These are phyloP conservation scores for Alternaria angustiovoidea DNA, from an alignment of 2,329 filamentous ascomycete species.

Conservation along the genomic window DNA sequence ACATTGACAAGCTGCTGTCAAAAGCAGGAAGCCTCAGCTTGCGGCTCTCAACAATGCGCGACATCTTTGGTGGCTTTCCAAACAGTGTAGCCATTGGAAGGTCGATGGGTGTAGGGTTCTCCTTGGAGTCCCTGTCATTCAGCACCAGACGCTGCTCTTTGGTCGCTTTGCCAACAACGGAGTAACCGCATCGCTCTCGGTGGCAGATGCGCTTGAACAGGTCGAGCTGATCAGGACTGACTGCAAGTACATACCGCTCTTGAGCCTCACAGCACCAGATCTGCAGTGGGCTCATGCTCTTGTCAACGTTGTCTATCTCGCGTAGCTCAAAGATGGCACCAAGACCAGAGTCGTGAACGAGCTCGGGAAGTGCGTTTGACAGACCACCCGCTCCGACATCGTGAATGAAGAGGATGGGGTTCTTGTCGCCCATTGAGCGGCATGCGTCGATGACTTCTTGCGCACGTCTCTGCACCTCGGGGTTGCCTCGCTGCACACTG, in stretches of 20 bases:
- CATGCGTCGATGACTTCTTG: slow-evolving; percentile 99
- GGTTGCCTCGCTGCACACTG: slow-evolving; percentile 95
- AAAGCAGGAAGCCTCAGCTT: slow-evolving; percentile 75
- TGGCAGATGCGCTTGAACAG: slow-evolving; percentile 72
- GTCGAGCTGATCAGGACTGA: slow-evolving; percentile 82
- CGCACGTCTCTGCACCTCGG: slow-evolving; percentile 92
- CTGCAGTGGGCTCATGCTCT: slow-evolving; percentile 91
- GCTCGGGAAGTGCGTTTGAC: slow-evolving; percentile 83
- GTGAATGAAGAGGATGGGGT: slow-evolving; percentile 95
- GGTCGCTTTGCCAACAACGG: slow-evolving; percentile 82
- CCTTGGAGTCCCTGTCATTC: slow-evolving; percentile 78
- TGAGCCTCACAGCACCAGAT: slow-evolving; percentile 99
- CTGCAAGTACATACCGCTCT: slow-evolving; percentile 91
- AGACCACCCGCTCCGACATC: slow-evolving; percentile 94
- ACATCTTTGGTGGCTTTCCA: slow-evolving; percentile 84
- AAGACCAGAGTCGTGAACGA: slow-evolving; percentile 89
- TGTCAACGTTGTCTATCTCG: slow-evolving; percentile 89
- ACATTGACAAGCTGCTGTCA: slow-evolving; percentile 74
- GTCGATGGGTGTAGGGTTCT: slow-evolving; percentile 82
- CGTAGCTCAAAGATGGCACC: slow-evolving; percentile 94
- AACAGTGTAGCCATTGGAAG: slow-evolving; percentile 89
- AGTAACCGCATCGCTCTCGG: slow-evolving; percentile 91
- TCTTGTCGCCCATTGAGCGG: slow-evolving; percentile 80
- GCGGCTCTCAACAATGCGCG: slow-evolving; percentile 74
- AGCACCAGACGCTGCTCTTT: slow-evolving; percentile 79